Evolutionary conservation across 2,329 filamentous ascomycete species (phyloP).

Genomic region (Sclerotinia subarctica): DNA sequence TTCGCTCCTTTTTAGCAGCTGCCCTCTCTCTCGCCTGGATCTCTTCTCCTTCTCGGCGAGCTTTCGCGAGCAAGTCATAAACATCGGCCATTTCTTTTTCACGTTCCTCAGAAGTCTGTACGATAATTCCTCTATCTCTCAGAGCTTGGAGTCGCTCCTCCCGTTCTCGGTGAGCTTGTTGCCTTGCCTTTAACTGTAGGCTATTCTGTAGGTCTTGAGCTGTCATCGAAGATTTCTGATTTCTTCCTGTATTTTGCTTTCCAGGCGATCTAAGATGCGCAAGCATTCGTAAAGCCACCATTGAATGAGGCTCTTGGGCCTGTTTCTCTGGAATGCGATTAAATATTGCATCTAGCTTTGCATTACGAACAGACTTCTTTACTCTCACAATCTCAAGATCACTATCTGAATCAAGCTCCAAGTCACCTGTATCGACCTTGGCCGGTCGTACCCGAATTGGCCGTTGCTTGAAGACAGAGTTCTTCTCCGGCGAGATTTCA

Average conservation of each 20-base stretch:
- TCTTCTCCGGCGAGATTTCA: slow-evolving; percentile 25
- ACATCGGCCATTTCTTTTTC: slow-evolving; percentile 78
- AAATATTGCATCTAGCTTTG: slow-evolving; percentile 62
- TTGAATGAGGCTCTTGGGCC: slow-evolving; percentile 58
- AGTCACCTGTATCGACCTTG: slow-evolving; percentile 39
- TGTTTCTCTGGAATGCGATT: slow-evolving; percentile 63
- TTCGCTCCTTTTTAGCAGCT: slow-evolving; percentile 62
- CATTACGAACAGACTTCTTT: slow-evolving; percentile 41
- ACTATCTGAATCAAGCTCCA: slow-evolving; percentile 46
- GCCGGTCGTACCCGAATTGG: slow-evolving; percentile 43
- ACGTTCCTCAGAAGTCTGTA: slow-evolving; percentile 84
- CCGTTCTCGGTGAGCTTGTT: slow-evolving; percentile 76
- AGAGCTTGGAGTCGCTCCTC: slow-evolving; percentile 74
- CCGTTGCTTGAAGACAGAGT: slow-evolving; percentile 31
- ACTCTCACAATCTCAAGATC: slow-evolving; percentile 42
- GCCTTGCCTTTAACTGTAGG: slow-evolving; percentile 68
- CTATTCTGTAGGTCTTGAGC: slow-evolving; percentile 64
- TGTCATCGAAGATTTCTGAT: slow-evolving; percentile 58
- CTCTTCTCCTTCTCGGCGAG: slow-evolving; percentile 73
- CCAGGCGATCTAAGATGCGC: slow-evolving; percentile 67
- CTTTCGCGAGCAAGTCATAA: slow-evolving; percentile 84
- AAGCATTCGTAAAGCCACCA: slow-evolving; percentile 68
- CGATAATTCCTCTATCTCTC: slow-evolving; percentile 71
- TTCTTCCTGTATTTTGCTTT: slow-evolving; percentile 46
- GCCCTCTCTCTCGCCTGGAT: slow-evolving; percentile 75